Percentiles rank a stretch among this genome's conserved stretches.
Evolutionary conservation across 148 eudicot genomes (phyloP).

Genomic region (Silene conica): DNA sequence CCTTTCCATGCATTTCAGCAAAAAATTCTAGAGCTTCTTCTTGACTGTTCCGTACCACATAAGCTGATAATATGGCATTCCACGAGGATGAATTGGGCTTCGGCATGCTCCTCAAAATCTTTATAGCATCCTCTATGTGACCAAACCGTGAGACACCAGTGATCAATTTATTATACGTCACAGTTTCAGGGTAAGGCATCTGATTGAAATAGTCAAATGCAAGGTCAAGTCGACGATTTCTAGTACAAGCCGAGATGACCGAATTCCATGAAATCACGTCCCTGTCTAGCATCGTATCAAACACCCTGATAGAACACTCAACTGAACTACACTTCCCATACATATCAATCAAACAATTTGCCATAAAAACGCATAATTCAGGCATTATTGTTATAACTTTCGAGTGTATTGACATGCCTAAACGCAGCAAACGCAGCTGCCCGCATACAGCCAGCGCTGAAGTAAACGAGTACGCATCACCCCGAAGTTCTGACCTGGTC

Average conservation of each 20-base stretch:
- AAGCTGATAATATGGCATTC: conserved; percentile 75
- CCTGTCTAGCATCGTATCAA: conserved; percentile 37
- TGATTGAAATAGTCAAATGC: conserved; percentile 44
- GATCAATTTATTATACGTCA: conserved; percentile 69
- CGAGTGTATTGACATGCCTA: conserved; percentile 63
- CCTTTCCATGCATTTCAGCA: conserved; percentile 46
- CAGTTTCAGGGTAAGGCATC: conserved; percentile 67
- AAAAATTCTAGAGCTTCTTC: conserved; percentile 50
- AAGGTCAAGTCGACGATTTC: conserved; percentile 48
- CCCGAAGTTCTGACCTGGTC: conserved; percentile 33
- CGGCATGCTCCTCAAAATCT: conserved; percentile 46
- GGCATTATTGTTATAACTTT: conserved; percentile 33
- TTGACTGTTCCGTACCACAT: conserved; percentile 48
- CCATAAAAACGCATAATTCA: conserved; percentile 42
- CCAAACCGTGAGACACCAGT: conserved; percentile 70
- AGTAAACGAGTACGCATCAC: conserved; percentile 62
- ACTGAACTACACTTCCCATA: conserved; percentile 62
- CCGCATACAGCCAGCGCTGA: conserved; percentile 67
- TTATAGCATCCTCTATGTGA: conserved; percentile 51
- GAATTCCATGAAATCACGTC: conserved; percentile 82
- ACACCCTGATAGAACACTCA: conserved; percentile 42
- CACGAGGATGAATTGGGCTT: conserved; percentile 72
- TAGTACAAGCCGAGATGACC: conserved; percentile 60
- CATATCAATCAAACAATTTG: conserved; percentile 82
- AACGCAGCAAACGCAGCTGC: conserved; percentile 35